Conservation (phyloP, 2,329 filamentous ascomycete genomes). For the Phialophora chinensis region DNA sequence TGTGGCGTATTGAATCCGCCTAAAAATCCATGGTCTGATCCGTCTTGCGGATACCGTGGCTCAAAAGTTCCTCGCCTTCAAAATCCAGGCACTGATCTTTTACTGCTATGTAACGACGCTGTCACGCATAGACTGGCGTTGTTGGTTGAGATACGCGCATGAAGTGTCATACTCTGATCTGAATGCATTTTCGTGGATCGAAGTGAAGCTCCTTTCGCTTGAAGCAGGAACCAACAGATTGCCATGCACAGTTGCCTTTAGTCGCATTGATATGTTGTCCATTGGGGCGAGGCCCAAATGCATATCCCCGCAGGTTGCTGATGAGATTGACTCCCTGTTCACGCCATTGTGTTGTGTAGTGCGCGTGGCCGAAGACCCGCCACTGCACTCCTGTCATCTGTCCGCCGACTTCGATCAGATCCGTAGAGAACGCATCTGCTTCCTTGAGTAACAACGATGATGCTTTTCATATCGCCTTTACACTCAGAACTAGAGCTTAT, state of each 20-base stretch:
- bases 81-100: neutral
- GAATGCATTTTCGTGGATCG: neutral
- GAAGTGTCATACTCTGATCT: neutral
- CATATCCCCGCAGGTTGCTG: constrained; percentile 55
- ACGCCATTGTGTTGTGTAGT: constrained; percentile 51
- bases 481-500: constrained; percentile 18
- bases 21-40: neutral
- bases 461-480: constrained; percentile 13
- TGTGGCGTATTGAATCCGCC: neutral
- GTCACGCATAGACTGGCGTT: neutral
- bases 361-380: constrained; percentile 57
- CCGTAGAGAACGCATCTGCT: constrained; percentile 65
- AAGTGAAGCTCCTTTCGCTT: neutral
- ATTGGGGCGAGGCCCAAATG: constrained; percentile 29
- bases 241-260: neutral
- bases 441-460: constrained; percentile 61
- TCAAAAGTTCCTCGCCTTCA: neutral
- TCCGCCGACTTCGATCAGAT: constrained; percentile 47
- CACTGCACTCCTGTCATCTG: constrained; percentile 42
- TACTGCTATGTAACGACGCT: no score
- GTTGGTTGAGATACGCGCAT: neutral
- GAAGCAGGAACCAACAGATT: neutral
- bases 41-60: neutral
- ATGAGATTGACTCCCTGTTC: constrained; percentile 46
- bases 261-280: neutral